phyloP scores from a whole-genome alignment of 23 red algal genomes.

The Gracilaria domingensis region DNA sequence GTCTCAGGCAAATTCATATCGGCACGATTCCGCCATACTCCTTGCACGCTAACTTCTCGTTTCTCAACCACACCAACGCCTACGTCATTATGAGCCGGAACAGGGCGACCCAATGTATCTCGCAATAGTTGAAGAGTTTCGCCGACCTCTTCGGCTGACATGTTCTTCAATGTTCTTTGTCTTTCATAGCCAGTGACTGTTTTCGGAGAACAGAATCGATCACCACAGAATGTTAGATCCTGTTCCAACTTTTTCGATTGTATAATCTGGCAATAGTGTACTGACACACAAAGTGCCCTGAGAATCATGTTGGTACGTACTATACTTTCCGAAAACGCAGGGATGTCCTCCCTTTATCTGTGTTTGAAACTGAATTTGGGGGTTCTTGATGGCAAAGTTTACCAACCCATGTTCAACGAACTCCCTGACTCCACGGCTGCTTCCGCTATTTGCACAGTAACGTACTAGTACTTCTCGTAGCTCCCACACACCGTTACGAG shows the following conservation, averaged over 20 bases:
- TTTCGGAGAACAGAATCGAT: background rate
- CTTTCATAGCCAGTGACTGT: slow-evolving; percentile 68
- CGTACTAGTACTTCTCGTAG: slow-evolving; percentile 61
- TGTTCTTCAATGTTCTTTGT: slow-evolving; percentile 56
- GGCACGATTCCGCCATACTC: slow-evolving; percentile 59
- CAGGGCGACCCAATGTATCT: slow-evolving; percentile 54
- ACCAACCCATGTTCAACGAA: slow-evolving; percentile 60
- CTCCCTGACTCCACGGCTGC: slow-evolving; percentile 78
- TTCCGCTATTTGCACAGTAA: slow-evolving; percentile 69
- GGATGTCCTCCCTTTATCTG: slow-evolving; percentile 61
- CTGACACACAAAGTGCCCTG: background rate
- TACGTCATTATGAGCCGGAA: slow-evolving; percentile 64
- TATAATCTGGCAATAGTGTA: background rate
- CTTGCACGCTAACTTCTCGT: slow-evolving; percentile 62
- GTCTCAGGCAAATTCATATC: slow-evolving; percentile 10
- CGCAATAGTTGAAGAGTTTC: slow-evolving; percentile 44
- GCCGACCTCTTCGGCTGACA: slow-evolving; percentile 32
- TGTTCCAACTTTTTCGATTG: background rate
- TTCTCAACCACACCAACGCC: slow-evolving; percentile 56
- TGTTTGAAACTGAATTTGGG: slow-evolving; percentile 73
- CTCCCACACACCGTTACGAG: slow-evolving; percentile 74
- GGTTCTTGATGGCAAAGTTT: slow-evolving; percentile 57
- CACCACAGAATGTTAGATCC: background rate
- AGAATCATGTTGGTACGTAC: slow-evolving; percentile 16
- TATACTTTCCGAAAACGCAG: slow-evolving; percentile 51